phyloP scores from a whole-genome alignment of 768 basidiomycete species.

The Podaxis sp. region DNA sequence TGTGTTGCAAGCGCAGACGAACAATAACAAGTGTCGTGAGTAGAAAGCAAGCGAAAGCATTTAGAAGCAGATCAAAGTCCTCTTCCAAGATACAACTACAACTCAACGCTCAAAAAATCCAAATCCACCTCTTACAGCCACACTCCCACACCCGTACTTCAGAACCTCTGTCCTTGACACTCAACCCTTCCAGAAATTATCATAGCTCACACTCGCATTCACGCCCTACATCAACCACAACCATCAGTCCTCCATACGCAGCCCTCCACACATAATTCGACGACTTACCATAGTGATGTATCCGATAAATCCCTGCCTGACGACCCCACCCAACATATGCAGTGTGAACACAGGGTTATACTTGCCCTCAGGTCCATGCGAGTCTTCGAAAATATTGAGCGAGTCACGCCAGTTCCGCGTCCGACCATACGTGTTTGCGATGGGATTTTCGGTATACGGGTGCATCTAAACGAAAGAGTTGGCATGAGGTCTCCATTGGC shows the following conservation, averaged over 20 bases:
- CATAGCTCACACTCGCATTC: conserved; percentile 33
- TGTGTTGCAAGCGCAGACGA: too few species aligned
- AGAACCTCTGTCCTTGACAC: conserved; percentile 16
- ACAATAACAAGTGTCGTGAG: too few species aligned
- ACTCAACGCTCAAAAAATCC: too few species aligned
- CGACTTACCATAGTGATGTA: conserved; percentile 52
- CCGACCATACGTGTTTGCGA: conserved; percentile 40
- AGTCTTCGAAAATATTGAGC: conserved; percentile 50
- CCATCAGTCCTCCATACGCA: neutral
- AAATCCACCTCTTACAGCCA: neutral
- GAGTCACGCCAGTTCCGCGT: conserved; percentile 51
- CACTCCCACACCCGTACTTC: neutral
- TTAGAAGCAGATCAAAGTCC: too few species aligned
- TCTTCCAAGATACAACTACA: neutral
- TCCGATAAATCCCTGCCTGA: conserved; percentile 45
- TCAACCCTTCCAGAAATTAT: conserved; percentile 33
- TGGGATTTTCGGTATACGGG: conserved; percentile 47
- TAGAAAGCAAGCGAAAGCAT: too few species aligned
- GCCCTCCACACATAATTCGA: neutral
- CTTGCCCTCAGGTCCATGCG: conserved; percentile 40
- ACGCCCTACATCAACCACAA: conserved; percentile 25
- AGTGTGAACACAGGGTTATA: conserved; percentile 52
- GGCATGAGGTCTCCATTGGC: neutral
- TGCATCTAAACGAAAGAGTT: conserved; percentile 33
- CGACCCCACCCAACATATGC: conserved; percentile 45